Evolutionary conservation across 257 asterid species (phyloP), one percentile per base, ranked within the genome.

Genomic region (Lavandula angustifolia): DNA sequence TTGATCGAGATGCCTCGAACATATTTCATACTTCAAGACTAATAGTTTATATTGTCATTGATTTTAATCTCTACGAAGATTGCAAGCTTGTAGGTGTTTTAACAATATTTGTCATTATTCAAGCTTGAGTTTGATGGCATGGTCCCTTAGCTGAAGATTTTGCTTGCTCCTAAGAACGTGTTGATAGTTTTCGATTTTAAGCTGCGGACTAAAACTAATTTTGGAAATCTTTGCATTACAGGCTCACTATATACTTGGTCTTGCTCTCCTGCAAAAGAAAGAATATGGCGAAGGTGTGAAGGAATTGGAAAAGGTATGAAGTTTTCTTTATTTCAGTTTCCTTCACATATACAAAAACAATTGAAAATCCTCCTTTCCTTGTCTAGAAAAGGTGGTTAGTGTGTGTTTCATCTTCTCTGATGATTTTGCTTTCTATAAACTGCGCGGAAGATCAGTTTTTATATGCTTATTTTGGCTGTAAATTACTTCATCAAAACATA

Each of bases 191-290:
- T 7, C 12, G 43, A 32, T 35, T 35, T 27, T 41, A 8, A 6
- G 18, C 31, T 41, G 2, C 40, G 7, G 16, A 44, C 32, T 12
- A 9, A 49, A 17, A 57, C 65, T 66, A 69, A 73, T 35, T n/a
- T 43, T 5, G 32, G 18, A 57, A 50, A 43, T 62, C 50, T 29
- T 66, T 62, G 18, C 34, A n/a, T 74, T 65, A 14, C 84, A 86
- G 91, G 95, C 74, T 4, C 91, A 81, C 74, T 81, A 84, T 61
- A 81, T 84, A 85, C 88, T 86, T 33, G 91, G 95, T 51, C 95
- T 81, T 31, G 91, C 88, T 6, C 68, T 86, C 73, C 83, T 84
- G 38, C 76, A 80, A 67, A 80, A 61, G 75, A 69, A 75, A 76
- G 84, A 76, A 6, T 83, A 72, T 57, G 77, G 76, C 7, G 82